A percentile compares a stretch with the other conserved stretches of the same genome.
phyloP scores from a whole-genome alignment of 2,329 filamentous ascomycete genomes.

The Hymenoscyphus fructigenus region DNA sequence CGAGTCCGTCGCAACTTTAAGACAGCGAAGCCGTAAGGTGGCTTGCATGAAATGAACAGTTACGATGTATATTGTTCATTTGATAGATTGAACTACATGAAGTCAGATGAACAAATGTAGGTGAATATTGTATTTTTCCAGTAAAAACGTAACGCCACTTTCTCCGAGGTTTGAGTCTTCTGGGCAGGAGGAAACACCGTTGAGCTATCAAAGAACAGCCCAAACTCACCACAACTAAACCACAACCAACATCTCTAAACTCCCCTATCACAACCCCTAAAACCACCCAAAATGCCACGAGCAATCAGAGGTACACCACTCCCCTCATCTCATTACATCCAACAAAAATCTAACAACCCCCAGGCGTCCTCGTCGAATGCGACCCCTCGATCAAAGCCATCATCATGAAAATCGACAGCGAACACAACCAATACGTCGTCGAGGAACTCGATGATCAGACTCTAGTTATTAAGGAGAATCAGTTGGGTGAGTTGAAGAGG shows the following conservation, averaged over 20 bases:
- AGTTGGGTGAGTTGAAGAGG: slow-evolving; percentile 65
- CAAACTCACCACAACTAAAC: neutral
- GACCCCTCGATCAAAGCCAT: slow-evolving; percentile 88
- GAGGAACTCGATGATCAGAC: slow-evolving; percentile 78
- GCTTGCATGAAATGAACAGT: no score
- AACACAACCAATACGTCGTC: slow-evolving; percentile 72
- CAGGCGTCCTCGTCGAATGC: slow-evolving; percentile 74
- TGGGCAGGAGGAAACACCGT: no score
- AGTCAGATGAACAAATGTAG: no score
- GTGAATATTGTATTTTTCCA: no score
- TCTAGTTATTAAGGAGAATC: slow-evolving; percentile 72
- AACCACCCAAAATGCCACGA: slow-evolving; percentile 48
- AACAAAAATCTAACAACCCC: no score
- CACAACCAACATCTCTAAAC: neutral
- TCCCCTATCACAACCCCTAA: neutral
- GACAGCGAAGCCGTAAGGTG: no score
- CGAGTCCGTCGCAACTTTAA: no score
- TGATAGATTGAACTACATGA: no score
- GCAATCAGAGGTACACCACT: slow-evolving; percentile 51
- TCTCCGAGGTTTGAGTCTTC: no score
- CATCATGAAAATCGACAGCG: slow-evolving; percentile 72
- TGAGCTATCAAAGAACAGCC: neutral
- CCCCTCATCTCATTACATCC: neutral
- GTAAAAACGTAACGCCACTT: no score
- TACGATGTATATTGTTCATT: no score